Evolutionary conservation across 768 basidiomycete species (phyloP).

Genomic region (Boletus coccyginus): DNA sequence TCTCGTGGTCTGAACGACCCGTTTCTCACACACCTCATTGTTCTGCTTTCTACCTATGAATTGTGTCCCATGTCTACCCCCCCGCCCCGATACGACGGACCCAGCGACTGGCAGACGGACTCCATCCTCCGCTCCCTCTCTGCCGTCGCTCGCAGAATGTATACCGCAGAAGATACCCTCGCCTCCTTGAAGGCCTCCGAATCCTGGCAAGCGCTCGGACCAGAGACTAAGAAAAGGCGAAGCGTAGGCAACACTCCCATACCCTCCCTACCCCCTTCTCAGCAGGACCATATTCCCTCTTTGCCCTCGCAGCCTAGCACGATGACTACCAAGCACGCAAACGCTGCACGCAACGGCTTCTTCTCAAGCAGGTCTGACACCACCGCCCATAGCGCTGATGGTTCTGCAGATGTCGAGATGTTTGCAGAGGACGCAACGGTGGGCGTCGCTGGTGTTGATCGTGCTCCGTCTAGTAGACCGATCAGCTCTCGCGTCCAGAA

Average conservation of each 20-base stretch:
- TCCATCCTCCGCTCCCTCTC: slow-evolving; percentile 51
- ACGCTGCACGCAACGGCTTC: slow-evolving; percentile 13
- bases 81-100: slow-evolving; percentile 53
- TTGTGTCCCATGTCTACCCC: slow-evolving; percentile 50
- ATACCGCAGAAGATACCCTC: slow-evolving; percentile 50
- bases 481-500: slow-evolving; percentile 32
- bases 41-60: slow-evolving; percentile 58
- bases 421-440: slow-evolving; percentile 22
- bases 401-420: slow-evolving; percentile 29
- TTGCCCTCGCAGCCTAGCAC: slow-evolving; percentile 26
- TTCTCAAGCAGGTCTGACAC: slow-evolving; percentile 26
- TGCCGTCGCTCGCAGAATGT: slow-evolving; percentile 52
- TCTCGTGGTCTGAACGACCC: slow-evolving; percentile 28
- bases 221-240: slow-evolving; percentile 46
- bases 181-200: slow-evolving; percentile 39
- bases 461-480: slow-evolving; percentile 20
- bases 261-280: slow-evolving; percentile 26
- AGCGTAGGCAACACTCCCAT: slow-evolving; percentile 38
- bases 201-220: slow-evolving; percentile 32
- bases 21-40: slow-evolving; percentile 54
- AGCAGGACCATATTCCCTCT: slow-evolving; percentile 21
- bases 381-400: slow-evolving; percentile 9
- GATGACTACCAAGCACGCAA: slow-evolving; percentile 16
- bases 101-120: slow-evolving; percentile 56
- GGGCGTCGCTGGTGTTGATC: slow-evolving; percentile 26